These are phyloP conservation scores for Lentinula raphanica DNA, from an alignment of 768 basidiomycete genomes.

Conservation along the genomic window DNA sequence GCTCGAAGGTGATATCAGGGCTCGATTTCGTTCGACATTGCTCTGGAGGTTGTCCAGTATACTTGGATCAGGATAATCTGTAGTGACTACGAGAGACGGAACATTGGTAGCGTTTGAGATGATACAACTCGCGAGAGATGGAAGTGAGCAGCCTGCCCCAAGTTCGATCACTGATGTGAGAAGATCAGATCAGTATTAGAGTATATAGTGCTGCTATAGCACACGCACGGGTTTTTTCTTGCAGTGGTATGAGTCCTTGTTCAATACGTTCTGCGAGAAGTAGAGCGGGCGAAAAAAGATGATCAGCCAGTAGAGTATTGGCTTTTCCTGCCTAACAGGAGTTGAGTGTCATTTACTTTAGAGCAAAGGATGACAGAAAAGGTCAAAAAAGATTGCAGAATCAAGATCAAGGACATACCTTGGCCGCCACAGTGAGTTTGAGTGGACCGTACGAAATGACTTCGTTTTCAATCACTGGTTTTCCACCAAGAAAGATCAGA, in stretches of 20 bases:
- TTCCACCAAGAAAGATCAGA: conserved; percentile 45
- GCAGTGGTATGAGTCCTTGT: conserved; percentile 40
- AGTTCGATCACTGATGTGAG: conserved; percentile 55
- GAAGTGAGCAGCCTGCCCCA: conserved; percentile 63
- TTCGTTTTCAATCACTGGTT: conserved; percentile 36
- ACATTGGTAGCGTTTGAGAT: conserved; percentile 33
- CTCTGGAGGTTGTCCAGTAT: conserved; percentile 52
- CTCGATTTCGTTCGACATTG: conserved; percentile 50
- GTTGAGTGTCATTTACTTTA: background rate
- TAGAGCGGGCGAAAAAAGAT: conserved; percentile 66
- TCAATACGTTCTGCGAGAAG: conserved; percentile 66
- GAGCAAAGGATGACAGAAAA: background rate
- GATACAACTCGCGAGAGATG: conserved; percentile 55
- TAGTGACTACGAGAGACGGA: conserved; percentile 52
- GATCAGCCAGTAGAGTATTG: conserved; percentile 67
- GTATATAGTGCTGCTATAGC: too few species aligned
- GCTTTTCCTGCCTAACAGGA: conserved; percentile 35
- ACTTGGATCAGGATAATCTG: conserved; percentile 63
- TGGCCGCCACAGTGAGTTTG: conserved; percentile 49
- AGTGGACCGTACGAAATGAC: conserved; percentile 50
- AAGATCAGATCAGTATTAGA: background rate
- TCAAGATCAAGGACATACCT: conserved; percentile 32
- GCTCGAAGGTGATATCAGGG: conserved; percentile 31
- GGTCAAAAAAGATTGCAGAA: background rate
- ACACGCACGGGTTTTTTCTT: conserved; percentile 35